These are phyloP conservation scores for Diplodia mutila DNA, from an alignment of 2,329 filamentous ascomycete genomes.

Conservation along the genomic window DNA sequence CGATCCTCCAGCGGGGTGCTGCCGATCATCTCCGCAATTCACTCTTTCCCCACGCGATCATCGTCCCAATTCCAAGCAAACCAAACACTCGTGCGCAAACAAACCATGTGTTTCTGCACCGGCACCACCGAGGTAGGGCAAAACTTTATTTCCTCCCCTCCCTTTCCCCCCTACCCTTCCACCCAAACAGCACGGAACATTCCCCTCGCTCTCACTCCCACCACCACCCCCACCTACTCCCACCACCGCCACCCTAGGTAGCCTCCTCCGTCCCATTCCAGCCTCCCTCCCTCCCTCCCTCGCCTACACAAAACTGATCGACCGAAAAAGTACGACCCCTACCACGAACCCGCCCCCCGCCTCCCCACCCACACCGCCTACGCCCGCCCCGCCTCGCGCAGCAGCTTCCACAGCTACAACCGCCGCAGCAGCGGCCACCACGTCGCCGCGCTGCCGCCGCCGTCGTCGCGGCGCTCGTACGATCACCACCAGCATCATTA, in stretches of 20 bases:
- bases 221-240: not conserved
- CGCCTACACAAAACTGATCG: too few relatives aligned
- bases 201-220: too few relatives aligned
- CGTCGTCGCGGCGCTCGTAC: not conserved
- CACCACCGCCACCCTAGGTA: too few relatives aligned
- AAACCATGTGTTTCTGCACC: constrained; percentile 9
- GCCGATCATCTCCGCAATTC: not conserved
- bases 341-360: constrained; percentile 3
- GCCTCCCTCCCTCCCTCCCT: too few relatives aligned
- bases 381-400: not conserved
- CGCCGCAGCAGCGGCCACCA: not conserved
- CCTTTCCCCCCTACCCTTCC: too few relatives aligned
- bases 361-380: not conserved
- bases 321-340: constrained; percentile 1
- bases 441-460: not conserved
- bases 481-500: too few relatives aligned
- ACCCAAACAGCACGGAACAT: too few relatives aligned
- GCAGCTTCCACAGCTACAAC: constrained; percentile 4
- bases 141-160: not conserved
- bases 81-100: not conserved
- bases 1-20: not conserved
- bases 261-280: too few relatives aligned
- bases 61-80: too few relatives aligned
- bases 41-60: not conserved
- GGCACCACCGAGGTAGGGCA: not conserved